These are phyloP conservation scores for Mucor saturninus DNA, from an alignment of 371 early-diverging fungal genomes.

Conservation along the genomic window DNA sequence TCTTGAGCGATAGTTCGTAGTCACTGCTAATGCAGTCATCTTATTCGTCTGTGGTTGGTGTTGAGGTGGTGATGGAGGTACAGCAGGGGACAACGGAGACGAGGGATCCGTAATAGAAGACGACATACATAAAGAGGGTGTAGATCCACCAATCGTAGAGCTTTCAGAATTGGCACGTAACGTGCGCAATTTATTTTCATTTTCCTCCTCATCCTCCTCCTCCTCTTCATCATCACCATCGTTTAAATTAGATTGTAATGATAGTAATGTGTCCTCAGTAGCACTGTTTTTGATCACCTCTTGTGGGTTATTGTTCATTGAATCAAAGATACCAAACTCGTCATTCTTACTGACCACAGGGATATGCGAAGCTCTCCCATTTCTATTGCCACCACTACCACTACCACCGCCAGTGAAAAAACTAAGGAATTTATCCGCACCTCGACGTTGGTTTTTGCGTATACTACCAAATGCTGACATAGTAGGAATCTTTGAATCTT, in stretches of 20 bases:
- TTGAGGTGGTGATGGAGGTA: background rate
- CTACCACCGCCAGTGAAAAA: conserved; percentile 12
- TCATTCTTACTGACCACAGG: background rate
- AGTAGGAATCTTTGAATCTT: background rate
- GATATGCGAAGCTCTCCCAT: conserved; percentile 3
- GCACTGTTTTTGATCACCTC: background rate
- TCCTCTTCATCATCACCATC: background rate
- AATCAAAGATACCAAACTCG: background rate
- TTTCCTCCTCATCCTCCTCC: background rate
- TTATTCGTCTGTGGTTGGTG: background rate
- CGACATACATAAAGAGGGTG: conserved; percentile 10
- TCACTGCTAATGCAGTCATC: background rate
- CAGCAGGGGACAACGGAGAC: conserved; percentile 8
- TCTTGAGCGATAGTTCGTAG: background rate
- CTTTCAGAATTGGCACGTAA: conserved; percentile 8
- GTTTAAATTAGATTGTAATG: background rate
- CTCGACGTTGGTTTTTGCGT: conserved; percentile 19
- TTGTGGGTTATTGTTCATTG: background rate
- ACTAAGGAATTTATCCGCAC: conserved; percentile 28
- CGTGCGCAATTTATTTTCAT: background rate
- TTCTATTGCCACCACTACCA: too few relatives aligned
- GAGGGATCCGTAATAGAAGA: background rate
- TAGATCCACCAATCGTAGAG: conserved; percentile 18
- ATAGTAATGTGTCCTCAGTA: background rate
- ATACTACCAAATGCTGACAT: conserved; percentile 10